Evolutionary conservation across 1,139 yeast species (phyloP), one percentile per base, ranked within the genome.

Genomic region (Nakaseomyces nivariensis): DNA sequence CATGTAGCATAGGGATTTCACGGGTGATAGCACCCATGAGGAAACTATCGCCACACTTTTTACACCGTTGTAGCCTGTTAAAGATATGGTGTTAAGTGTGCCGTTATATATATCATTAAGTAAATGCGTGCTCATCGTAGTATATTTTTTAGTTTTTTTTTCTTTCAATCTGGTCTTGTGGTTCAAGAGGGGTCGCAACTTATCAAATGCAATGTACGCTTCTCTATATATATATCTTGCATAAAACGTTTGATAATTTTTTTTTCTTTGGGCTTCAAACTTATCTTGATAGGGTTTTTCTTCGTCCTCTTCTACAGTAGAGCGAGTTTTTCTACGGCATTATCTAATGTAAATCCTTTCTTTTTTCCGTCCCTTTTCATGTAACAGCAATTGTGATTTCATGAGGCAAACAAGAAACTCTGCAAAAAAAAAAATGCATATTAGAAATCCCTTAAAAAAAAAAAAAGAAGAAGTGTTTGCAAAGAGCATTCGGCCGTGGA

Each of bases 1-100:
- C 44, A 41, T 41, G 44, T 41, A 41, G 44, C 25, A 41, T 11
- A 41, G 44, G 4, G 44, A 41, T 29, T 41, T 41, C 24, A 41
- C 44, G 24, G 44, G 44, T 6, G 34, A 7, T 4, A 41, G 44
- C 10, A 41, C 34, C 44, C 44, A 41, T 11, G 44, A 41, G 22
- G 44, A 41, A 1, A 41, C 34, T 41, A 41, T 41, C 10, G 27
- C 44, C 24, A 41, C 44, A 25, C 44, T 41, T 26, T 41, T 41
- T 11, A 41, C 33, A 34, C 44, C 25, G 44, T 41, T 41, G 25
- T 41, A 41, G 24, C 44, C 44, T 4, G 44, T 41, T 11, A 41
- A 10, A 5, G 34, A 27, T 41, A 41, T 41, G 34, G 44, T 41
- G 44, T 41, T 41, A 4, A 41, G 34, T 13, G 44, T 41, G 4